Evolutionary conservation across 768 basidiomycete genomes (phyloP), one percentile per base, ranked within the genome.

Genomic region (Suillus weaverae): DNA sequence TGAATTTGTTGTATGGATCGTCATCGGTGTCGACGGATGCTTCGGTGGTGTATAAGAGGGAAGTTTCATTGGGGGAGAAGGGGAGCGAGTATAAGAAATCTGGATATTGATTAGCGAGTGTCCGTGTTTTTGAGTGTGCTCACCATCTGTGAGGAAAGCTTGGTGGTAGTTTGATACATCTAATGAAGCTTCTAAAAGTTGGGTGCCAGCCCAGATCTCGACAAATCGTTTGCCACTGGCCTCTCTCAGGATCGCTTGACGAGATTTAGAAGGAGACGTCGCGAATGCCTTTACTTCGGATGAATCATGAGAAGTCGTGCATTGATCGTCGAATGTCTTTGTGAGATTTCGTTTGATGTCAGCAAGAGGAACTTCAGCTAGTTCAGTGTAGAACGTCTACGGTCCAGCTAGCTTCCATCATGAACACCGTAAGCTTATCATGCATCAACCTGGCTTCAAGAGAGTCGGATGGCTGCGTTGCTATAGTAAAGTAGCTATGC

Each of bases 111-210:
- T 55, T 35, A 55, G 33, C 10, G 2, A 5, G 33, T n/a, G 1
- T 55, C 33, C 50, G 20, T 22, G 6, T 6, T 4, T 22, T 16
- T 11, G 13, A 26, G 8, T 20, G 5, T 51, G 33, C 72, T 64
- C 66, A 87, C 89, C 88, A 68, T 91, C 89, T 5, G 82, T 77
- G 67, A 88, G 88, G 68, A 89, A 90, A 9, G 81, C 79, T 0
- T 83, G 85, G 63, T 90, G 88, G 4, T 70, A 68, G 33, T 86
- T 81, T 1, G 87, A 84, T 20, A 90, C 87, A 38, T 90, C 86
- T 35, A 83, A 69, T 0, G 81, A 82, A 0, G 76, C 78, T 56
- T 84, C 80, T 3, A 87, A 70, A n/a, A n/a, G n/a, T 9, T 72
- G 67, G 36, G 80, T 77, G 0, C 77, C 79, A 0, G 73, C 69